Evolutionary conservation across 495 filamentous ascomycete genomes (phyloP).

Genomic region (Aspergillus funiculosus): DNA sequence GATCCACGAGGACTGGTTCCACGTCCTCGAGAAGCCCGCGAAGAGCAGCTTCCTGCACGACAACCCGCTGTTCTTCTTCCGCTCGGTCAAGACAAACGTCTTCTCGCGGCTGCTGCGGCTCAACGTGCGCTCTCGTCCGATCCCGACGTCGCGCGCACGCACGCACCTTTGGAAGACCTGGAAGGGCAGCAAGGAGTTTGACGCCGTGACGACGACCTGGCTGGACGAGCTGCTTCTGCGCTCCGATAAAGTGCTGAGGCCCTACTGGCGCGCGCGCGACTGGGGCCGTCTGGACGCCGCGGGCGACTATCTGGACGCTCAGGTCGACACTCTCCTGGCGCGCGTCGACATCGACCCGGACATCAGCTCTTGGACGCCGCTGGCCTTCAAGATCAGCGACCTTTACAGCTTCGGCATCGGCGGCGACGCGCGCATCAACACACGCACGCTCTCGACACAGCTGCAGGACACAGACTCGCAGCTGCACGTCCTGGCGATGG

Average conservation of each 20-base stretch:
- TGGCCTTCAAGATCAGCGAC: constrained; percentile 57
- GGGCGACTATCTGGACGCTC: constrained; percentile 46
- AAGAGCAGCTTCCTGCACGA: constrained; percentile 49
- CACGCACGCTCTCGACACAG: constrained; percentile 24
- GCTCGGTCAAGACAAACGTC: constrained; percentile 38
- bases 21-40: constrained; percentile 49
- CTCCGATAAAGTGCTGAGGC: constrained; percentile 44
- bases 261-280: constrained; percentile 54
- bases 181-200: constrained; percentile 51
- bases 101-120: constrained; percentile 39
- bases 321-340: constrained; percentile 53
- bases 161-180: constrained; percentile 59
- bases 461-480: constrained; percentile 39
- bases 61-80: constrained; percentile 50
- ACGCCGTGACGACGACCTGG: constrained; percentile 56
- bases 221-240: constrained; percentile 57
- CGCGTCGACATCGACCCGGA: constrained; percentile 55
- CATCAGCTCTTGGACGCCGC: constrained; percentile 49
- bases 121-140: constrained; percentile 42
- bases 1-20: constrained; percentile 51
- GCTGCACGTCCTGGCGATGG: constrained; percentile 57
- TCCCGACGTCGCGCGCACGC: constrained; percentile 51
- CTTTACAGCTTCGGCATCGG: constrained; percentile 56
- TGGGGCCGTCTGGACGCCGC: constrained; percentile 47
- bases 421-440: constrained; percentile 43